phyloP scores from a whole-genome alignment of 208 protist genomes.

The Porcisia deanei region DNA sequence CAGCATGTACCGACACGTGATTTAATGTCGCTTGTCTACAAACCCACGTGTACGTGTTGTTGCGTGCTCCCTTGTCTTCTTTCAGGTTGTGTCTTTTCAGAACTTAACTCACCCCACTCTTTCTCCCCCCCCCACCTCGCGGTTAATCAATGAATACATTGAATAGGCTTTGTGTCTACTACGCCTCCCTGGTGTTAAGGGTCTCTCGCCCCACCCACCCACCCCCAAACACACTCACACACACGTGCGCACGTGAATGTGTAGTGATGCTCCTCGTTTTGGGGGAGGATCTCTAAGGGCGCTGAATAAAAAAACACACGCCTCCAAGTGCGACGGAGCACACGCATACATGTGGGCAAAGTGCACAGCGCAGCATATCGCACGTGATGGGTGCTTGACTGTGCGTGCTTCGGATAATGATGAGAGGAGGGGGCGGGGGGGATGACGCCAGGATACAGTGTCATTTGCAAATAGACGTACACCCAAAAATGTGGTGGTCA shows the following conservation, averaged over 20 bases:
- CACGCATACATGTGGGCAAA: too few relatives aligned
- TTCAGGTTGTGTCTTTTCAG: background rate
- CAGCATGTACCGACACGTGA: constrained; percentile 97
- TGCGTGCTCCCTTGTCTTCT: background rate
- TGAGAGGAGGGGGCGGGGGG: background rate
- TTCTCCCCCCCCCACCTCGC: background rate
- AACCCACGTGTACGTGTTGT: background rate
- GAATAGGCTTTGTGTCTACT: background rate
- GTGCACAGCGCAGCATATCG: too few relatives aligned
- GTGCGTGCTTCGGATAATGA: background rate
- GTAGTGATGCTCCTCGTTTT: background rate
- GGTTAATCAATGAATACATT: background rate
- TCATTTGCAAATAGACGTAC: too few relatives aligned
- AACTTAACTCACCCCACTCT: background rate
- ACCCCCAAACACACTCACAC: background rate
- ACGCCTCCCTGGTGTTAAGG: background rate
- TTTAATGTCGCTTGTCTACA: constrained; percentile 42
- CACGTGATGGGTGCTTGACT: background rate
- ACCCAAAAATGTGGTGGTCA: background rate
- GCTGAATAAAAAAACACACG: background rate
- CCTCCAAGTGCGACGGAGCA: background rate
- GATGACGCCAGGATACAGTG: too few relatives aligned
- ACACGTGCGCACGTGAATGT: constrained; percentile 10
- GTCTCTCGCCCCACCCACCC: background rate
- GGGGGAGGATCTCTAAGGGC: background rate